Conservation (phyloP, 202 grass and related monocot genomes). For the Schoenoplectus triqueter region DNA sequence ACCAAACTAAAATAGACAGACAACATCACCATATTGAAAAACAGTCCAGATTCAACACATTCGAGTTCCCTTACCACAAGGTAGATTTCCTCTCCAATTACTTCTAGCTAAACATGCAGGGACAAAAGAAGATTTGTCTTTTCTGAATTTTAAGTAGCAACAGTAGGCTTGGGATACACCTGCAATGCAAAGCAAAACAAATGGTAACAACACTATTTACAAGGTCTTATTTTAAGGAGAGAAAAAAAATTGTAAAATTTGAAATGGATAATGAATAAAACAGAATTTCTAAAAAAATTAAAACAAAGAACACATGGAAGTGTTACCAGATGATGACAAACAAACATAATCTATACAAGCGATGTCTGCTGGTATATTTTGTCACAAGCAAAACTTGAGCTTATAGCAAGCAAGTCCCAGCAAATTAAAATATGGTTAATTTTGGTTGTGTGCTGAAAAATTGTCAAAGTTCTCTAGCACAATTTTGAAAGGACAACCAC, state of each 20-base stretch:
- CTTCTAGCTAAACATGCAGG: constrained; percentile 14
- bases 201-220: neutral
- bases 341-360: neutral
- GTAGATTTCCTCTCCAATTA: constrained; percentile 24
- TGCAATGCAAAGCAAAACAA: neutral
- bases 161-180: neutral
- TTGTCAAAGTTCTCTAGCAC: constrained; percentile 28
- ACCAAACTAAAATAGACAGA: constrained; percentile 21
- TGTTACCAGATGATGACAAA: neutral
- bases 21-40: neutral
- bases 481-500: constrained; percentile 38
- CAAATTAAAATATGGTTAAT: constrained; percentile 28
- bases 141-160: neutral
- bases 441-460: constrained; percentile 43
- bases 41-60: constrained; percentile 8
- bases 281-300: neutral
- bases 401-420: constrained; percentile 13
- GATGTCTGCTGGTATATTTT: constrained; percentile 27
- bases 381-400: constrained; percentile 25
- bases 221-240: neutral
- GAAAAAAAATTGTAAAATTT: neutral
- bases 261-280: neutral
- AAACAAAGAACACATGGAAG: neutral
- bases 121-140: neutral
- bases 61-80: neutral